Base-by-base conservation (phyloP, 495 filamentous ascomycete genomes). In the Sphaerosporella brunnea region DNA sequence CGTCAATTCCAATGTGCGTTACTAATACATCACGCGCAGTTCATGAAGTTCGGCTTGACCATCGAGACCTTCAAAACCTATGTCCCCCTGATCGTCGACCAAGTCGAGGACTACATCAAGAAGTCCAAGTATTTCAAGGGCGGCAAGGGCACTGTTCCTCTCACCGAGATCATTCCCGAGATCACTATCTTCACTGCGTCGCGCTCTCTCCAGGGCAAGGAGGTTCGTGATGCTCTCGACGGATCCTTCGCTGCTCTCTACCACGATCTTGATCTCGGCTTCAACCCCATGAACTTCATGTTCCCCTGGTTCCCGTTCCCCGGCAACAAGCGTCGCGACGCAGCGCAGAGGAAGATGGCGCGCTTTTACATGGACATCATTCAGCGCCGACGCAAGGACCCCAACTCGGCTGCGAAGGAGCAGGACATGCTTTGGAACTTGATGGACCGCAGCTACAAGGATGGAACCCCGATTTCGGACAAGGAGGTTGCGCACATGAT, bases 401-500 rank as follows among this genome's bases (percentile, higher is more conserved):
- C 41, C 9, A 36, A 56, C 20, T 49, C 51, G 3, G 63, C 59
- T 40, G 63, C 64, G 39, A 65, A 72, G 48, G 67, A 73, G 46
- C 60, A 65, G 19, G 83, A 90, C 58, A 88, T 90, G 67, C 82
- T 90, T 65, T 78, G 71, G 68, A 84, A 88, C 57, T 66, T 92
- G 39, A 88, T 92, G 81, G 68, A 70, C 58, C 75, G 78, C 48
- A 67, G 64, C 1, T 92, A 92, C 72, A 84, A 84, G 64, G 69
- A 82, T 55, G 82, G 80, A 46, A 68, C 64, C 23, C 62, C 64
- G 4, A 68, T 88, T 4, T 78, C 84, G 9, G 84, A 92, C 60
- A 71, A 78, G 51, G 82, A 92, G 53, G 73, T 88, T 30, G 83
- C 84, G 4, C 83, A 88, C 60, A 86, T 92, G 74, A 85, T 92